Percentiles rank a stretch among this genome's conserved stretches.
Conservation (phyloP, 176 grass and related monocot species). For the Olyra latifolia region DNA sequence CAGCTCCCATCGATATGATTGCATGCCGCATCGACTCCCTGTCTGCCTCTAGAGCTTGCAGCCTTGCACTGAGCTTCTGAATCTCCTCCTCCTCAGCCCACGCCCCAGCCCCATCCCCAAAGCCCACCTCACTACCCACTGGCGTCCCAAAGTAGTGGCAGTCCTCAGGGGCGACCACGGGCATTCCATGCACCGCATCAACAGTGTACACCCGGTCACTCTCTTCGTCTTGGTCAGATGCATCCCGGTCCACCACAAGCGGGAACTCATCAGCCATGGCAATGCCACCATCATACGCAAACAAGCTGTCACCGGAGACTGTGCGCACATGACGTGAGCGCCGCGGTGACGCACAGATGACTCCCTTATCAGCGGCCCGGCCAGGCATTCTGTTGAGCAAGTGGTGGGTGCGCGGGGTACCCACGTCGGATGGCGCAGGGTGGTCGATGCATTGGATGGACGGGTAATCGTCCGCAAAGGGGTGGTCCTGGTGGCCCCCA, state of each 20-base stretch:
- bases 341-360: conserved; percentile 27
- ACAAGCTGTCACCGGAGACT: conserved; percentile 21
- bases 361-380: conserved; percentile 1
- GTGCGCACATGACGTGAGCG: conserved; percentile 15
- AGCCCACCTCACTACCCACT: neutral
- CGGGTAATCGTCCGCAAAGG: conserved; percentile 1
- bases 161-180: conserved; percentile 32
- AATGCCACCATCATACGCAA: neutral
- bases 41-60: conserved; percentile 70
- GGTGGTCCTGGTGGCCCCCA: neutral
- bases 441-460: conserved; percentile 16
- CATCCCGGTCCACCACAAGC: neutral
- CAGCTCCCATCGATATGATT: conserved; percentile 65
- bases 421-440: conserved; percentile 7
- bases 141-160: conserved; percentile 19
- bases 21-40: conserved; percentile 74
- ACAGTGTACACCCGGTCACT: conserved; percentile 62
- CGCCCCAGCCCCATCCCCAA: neutral
- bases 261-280: conserved; percentile 37
- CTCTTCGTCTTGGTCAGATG: conserved; percentile 21
- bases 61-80: conserved; percentile 53
- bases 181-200: conserved; percentile 58
- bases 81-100: conserved; percentile 58
- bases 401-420: conserved; percentile 44
- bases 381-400: conserved; percentile 41